Conservation (phyloP, 2,329 filamentous ascomycete genomes). For the Pseudogymnoascus sp. region DNA sequence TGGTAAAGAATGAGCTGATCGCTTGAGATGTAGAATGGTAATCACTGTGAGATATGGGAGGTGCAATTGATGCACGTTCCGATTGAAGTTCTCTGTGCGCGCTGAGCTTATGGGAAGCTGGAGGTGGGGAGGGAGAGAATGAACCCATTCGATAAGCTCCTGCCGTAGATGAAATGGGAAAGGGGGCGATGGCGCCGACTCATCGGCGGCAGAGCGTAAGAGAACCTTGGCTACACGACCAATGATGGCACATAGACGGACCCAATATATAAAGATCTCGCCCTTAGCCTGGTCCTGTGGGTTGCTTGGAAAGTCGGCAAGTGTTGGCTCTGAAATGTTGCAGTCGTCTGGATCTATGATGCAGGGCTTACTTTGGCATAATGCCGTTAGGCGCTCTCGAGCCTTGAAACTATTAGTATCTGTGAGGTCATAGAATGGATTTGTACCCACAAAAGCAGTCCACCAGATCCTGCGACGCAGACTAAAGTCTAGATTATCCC, state of each 20-base stretch:
- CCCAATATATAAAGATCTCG: constrained; percentile 39
- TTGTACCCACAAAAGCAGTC: constrained; percentile 33
- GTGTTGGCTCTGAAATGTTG: constrained; percentile 34
- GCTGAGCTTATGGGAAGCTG: constrained; percentile 30
- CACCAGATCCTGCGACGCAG: constrained; percentile 38
- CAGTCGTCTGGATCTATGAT: constrained; percentile 40
- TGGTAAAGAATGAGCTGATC: constrained; percentile 34
- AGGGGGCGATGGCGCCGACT: constrained; percentile 8
- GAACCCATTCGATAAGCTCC: constrained; percentile 34
- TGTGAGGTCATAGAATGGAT: not conserved
- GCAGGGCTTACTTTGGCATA: constrained; percentile 40
- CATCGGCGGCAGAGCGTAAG: constrained; percentile 22
- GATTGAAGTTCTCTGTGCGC: constrained; percentile 32
- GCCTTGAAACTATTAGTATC: constrained; percentile 20
- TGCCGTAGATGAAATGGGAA: constrained; percentile 28
- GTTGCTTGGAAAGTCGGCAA: constrained; percentile 36
- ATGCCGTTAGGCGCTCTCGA: constrained; percentile 35
- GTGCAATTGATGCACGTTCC: constrained; percentile 38
- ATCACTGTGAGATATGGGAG: constrained; percentile 39
- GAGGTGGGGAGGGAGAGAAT: constrained; percentile 31
- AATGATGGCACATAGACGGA: constrained; percentile 36
- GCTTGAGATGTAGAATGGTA: constrained; percentile 36
- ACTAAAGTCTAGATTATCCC: constrained; percentile 22
- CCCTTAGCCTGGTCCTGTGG: constrained; percentile 29
- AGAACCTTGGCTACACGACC: constrained; percentile 37